These are phyloP conservation scores for Aeschynomene evenia DNA, from an alignment of 306 rosid species.

Conservation along the genomic window DNA sequence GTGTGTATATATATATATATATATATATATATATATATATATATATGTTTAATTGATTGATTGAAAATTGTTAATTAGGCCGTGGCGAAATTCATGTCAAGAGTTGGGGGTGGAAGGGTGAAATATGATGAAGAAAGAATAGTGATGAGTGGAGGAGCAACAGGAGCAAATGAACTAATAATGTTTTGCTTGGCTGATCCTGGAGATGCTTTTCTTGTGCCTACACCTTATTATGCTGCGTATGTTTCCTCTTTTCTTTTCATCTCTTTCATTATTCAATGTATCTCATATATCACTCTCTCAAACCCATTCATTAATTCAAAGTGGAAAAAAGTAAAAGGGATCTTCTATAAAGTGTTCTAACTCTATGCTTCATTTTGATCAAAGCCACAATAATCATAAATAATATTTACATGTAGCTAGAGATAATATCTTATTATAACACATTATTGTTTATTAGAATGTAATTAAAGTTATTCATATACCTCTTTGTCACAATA, in stretches of 20 bases:
- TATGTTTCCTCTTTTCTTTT: slow-evolving; percentile 40
- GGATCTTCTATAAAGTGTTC: neutral
- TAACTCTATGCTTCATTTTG: neutral
- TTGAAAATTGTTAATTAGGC: too few relatives aligned
- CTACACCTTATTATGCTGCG: slow-evolving; percentile 94
- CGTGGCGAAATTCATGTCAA: slow-evolving; percentile 81
- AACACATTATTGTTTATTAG: too few relatives aligned
- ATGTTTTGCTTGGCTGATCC: slow-evolving; percentile 88
- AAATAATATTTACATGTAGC: too few relatives aligned
- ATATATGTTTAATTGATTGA: too few relatives aligned
- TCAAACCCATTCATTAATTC: neutral
- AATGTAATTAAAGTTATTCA: too few relatives aligned
- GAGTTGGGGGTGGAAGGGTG: slow-evolving; percentile 76
- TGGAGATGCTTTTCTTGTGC: slow-evolving; percentile 86
- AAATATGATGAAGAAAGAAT: slow-evolving; percentile 67
- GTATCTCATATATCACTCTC: slow-evolving; percentile 18
- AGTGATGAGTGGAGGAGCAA: slow-evolving; percentile 93
- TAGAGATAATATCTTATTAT: too few relatives aligned
- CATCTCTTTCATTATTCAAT: slow-evolving; percentile 26
- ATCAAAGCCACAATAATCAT: too few relatives aligned
- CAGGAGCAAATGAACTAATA: slow-evolving; percentile 81
- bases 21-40: too few relatives aligned
- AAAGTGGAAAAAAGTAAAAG: neutral
- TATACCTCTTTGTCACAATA: too few relatives aligned
- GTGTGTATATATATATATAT: too few relatives aligned